Evolutionary conservation across 805 yeast species (phyloP).

Genomic region (Hanseniaspora mollemarum): DNA sequence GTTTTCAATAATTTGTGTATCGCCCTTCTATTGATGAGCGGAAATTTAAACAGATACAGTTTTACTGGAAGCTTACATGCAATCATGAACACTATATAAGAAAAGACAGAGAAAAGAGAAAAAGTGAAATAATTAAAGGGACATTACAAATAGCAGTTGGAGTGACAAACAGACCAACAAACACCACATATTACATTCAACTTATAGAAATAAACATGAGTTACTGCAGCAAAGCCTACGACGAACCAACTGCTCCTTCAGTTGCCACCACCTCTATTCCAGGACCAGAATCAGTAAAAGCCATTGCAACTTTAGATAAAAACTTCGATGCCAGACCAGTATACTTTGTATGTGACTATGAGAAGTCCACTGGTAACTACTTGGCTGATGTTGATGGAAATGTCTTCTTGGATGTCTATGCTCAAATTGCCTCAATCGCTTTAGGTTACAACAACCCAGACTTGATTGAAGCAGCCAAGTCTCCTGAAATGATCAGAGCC

Average conservation of each 20-base stretch:
- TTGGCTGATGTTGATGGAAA: constrained; percentile 58
- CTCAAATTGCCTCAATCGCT: constrained; percentile 64
- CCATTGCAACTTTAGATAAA: constrained; percentile 41
- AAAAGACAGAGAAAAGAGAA: no score
- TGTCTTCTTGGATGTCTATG: constrained; percentile 48
- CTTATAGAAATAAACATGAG: constrained; percentile 26
- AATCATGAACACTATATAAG: no score
- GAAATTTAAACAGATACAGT: no score
- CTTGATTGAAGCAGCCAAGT: constrained; percentile 44
- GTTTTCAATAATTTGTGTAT: no score
- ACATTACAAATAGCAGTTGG: no score
- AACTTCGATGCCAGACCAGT: constrained; percentile 54
- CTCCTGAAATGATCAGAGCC: constrained; percentile 52
- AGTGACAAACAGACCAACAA: no score
- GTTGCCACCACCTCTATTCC: constrained; percentile 54
- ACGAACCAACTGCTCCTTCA: constrained; percentile 64
- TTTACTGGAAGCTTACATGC: no score
- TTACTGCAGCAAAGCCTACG: constrained; percentile 45
- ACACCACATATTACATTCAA: constrained; percentile 17
- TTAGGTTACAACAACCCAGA: constrained; percentile 62
- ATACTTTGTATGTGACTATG: constrained; percentile 53
- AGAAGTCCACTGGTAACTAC: constrained; percentile 54
- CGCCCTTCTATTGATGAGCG: no score
- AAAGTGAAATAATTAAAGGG: no score
- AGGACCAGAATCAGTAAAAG: constrained; percentile 56